These are phyloP conservation scores for Agaricus blazei DNA, from an alignment of 768 basidiomycete species.

Conservation along the genomic window DNA sequence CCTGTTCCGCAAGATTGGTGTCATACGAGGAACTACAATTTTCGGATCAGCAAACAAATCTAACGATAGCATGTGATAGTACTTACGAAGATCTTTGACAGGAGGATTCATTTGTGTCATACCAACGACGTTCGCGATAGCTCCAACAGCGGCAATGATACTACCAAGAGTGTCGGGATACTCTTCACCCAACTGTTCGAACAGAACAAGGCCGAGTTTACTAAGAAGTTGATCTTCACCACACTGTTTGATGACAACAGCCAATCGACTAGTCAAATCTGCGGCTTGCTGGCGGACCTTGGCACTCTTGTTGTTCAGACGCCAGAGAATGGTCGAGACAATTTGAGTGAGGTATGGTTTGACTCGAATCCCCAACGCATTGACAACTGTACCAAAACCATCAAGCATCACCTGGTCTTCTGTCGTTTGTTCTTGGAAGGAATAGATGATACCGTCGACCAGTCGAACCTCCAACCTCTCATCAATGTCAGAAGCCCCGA, in stretches of 20 bases:
- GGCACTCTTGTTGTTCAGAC: constrained; percentile 98
- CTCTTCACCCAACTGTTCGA: constrained; percentile 98
- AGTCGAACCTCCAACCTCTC: constrained; percentile 91
- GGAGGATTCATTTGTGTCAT: constrained; percentile 99
- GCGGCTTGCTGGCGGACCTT: constrained; percentile 99
- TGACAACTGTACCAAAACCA: constrained; percentile 96
- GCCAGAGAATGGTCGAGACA: constrained; percentile 98
- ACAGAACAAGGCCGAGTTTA: constrained; percentile 94
- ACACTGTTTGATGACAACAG: constrained; percentile 97
- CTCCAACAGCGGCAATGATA: constrained; percentile 97
- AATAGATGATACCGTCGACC: constrained; percentile 97
- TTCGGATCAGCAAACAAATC: constrained; percentile 5
- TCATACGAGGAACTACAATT: constrained; percentile 91
- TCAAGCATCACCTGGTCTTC: constrained; percentile 99
- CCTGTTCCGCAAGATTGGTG: constrained; percentile 97
- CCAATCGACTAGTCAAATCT: constrained; percentile 93
- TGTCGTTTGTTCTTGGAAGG: constrained; percentile 99
- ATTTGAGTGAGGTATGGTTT: constrained; percentile 99
- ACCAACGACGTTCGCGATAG: constrained; percentile 98
- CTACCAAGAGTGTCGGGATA: constrained; percentile 99
- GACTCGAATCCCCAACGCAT: constrained; percentile 92
- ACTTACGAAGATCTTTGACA: constrained; percentile 96
- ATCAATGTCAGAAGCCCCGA: constrained; percentile 97
- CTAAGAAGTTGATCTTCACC: constrained; percentile 94
- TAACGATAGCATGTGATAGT: not conserved